Conservation (phyloP, 2,329 filamentous ascomycete species). For the Sclerotinia trifoliorum region DNA sequence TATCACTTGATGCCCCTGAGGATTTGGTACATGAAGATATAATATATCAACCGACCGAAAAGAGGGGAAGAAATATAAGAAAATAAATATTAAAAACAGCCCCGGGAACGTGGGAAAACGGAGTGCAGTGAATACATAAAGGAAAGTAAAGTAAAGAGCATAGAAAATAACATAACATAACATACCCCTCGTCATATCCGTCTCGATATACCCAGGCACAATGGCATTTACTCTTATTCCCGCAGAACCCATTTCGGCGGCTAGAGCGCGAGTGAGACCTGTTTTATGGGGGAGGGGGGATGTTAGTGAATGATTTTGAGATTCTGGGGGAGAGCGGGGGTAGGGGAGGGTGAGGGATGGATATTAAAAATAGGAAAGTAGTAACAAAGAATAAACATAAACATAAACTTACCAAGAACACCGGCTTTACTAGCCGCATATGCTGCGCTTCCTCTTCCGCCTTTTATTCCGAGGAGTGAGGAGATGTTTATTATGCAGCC, state of each 20-base stretch:
- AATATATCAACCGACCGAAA: neutral
- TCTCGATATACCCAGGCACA: slow-evolving; percentile 79
- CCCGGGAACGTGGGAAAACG: neutral
- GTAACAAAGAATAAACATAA: neutral
- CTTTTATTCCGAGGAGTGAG: slow-evolving; percentile 69
- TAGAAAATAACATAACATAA: slow-evolving; percentile 11
- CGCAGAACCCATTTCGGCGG: slow-evolving; percentile 57
- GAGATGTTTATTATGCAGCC: slow-evolving; percentile 79
- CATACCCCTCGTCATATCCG: slow-evolving; percentile 72
- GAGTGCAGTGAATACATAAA: too few species aligned
- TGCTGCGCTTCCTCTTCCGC: slow-evolving; percentile 66
- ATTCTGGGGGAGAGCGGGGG: too few species aligned
- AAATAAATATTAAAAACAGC: too few species aligned
- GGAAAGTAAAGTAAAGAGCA: too few species aligned
- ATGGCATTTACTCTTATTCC: slow-evolving; percentile 77
- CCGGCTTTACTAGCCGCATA: slow-evolving; percentile 83
- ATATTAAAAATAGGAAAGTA: neutral
- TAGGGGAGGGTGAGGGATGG: too few species aligned
- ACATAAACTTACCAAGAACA: slow-evolving; percentile 62
- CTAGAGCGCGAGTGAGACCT: slow-evolving; percentile 69
- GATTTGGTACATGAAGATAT: too few species aligned
- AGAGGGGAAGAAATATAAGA: too few species aligned
- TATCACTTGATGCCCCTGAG: too few species aligned
- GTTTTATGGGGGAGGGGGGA: neutral
- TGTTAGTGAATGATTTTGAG: too few species aligned